Evolutionary conservation across 768 basidiomycete genomes (phyloP).

Genomic region (Pleurotus giganteus): DNA sequence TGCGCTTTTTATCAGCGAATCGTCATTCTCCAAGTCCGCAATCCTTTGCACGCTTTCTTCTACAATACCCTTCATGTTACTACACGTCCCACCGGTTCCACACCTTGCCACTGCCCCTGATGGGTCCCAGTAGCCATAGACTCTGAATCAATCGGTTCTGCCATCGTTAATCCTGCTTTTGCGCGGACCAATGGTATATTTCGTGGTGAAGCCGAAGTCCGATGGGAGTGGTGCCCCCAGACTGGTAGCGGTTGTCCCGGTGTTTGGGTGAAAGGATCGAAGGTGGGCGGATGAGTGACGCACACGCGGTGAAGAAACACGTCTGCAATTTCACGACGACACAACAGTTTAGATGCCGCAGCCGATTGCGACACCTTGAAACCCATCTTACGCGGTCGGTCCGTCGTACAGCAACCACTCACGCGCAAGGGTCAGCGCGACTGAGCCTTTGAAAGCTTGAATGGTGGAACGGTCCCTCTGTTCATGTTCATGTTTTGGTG

Average conservation of each 20-base stretch:
- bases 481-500: too few relatives aligned
- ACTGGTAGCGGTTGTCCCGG: slow-evolving; percentile 36
- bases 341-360: too few relatives aligned
- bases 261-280: slow-evolving; percentile 40
- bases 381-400: too few relatives aligned
- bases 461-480: too few relatives aligned
- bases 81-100: slow-evolving; percentile 62
- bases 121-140: slow-evolving; percentile 14
- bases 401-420: too few relatives aligned
- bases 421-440: too few relatives aligned
- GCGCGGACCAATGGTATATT: slow-evolving; percentile 53
- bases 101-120: not conserved
- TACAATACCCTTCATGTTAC: slow-evolving; percentile 71
- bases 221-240: slow-evolving; percentile 54
- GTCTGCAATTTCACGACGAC: too few relatives aligned
- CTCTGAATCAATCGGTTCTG: slow-evolving; percentile 38
- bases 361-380: too few relatives aligned
- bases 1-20: slow-evolving; percentile 80
- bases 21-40: slow-evolving; percentile 72
- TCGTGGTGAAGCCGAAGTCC: slow-evolving; percentile 56
- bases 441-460: too few relatives aligned
- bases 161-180: slow-evolving; percentile 72
- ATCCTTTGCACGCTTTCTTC: slow-evolving; percentile 72
- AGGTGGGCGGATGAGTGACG: slow-evolving; percentile 35
- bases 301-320: too few relatives aligned